A percentile compares a stretch with the other conserved stretches of the same genome.
These are phyloP conservation scores for Phytophthora tubulina DNA, from an alignment of 352 stramenopile genomes.

Conservation along the genomic window DNA sequence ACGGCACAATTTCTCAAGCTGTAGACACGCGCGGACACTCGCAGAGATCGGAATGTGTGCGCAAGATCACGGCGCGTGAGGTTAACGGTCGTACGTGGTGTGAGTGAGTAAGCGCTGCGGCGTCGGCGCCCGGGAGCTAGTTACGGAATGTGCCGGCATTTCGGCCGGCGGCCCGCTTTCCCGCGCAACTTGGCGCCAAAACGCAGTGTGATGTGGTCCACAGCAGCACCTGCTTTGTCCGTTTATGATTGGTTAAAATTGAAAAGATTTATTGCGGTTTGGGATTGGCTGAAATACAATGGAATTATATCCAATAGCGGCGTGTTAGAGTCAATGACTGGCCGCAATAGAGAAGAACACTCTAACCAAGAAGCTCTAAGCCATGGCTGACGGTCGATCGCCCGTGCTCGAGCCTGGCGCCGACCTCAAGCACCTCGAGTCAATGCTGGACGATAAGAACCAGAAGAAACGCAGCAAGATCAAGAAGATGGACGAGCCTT, in stretches of 20 bases:
- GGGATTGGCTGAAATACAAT: no score
- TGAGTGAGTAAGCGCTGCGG: background rate
- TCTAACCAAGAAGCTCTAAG: conserved; percentile 2
- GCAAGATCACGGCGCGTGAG: background rate
- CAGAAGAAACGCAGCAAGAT: conserved; percentile 42
- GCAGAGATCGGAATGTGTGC: background rate
- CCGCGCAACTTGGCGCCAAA: conserved; percentile 31
- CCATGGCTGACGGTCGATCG: conserved; percentile 55
- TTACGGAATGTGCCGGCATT: conserved; percentile 17
- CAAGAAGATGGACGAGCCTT: conserved; percentile 38
- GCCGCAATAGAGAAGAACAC: background rate
- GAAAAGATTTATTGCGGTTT: background rate
- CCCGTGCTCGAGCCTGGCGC: conserved; percentile 52
- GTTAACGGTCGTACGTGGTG: background rate
- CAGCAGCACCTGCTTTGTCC: background rate
- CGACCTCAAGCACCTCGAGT: conserved; percentile 61
- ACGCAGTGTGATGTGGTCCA: conserved; percentile 1
- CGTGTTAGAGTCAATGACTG: background rate
- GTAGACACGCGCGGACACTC: conserved; percentile 4
- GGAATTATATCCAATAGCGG: background rate
- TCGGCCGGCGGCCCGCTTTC: no score
- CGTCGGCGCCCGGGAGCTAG: background rate
- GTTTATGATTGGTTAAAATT: background rate
- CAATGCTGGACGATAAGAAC: conserved; percentile 45
- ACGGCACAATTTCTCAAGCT: conserved; percentile 5